Conservation (phyloP, 768 basidiomycete species). For the Boletus rex-veris region DNA sequence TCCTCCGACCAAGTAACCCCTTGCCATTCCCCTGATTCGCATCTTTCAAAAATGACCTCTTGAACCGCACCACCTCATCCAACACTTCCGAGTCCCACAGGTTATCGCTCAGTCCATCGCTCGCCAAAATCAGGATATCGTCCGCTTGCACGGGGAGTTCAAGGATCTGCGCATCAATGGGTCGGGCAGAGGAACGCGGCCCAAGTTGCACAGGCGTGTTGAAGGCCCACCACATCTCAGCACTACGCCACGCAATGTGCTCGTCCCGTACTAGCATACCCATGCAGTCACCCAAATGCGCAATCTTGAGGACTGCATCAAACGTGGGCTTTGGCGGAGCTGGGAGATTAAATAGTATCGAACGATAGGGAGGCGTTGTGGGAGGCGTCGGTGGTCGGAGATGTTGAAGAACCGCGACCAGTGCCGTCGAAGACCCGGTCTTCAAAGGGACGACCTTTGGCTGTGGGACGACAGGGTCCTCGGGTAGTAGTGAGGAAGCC, state of each 20-base stretch:
- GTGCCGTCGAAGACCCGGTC: conserved; percentile 64
- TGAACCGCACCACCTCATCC: conserved; percentile 71
- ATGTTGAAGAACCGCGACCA: conserved; percentile 61
- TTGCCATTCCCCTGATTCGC: conserved; percentile 10
- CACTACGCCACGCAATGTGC: conserved; percentile 77
- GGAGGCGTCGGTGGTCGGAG: conserved; percentile 18
- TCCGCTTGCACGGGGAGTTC: conserved; percentile 65
- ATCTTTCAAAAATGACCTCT: conserved; percentile 35
- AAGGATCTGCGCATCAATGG: conserved; percentile 65
- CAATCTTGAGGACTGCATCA: conserved; percentile 71
- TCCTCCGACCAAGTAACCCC: conserved; percentile 42
- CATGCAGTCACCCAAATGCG: conserved; percentile 86
- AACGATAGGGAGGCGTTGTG: conserved; percentile 13
- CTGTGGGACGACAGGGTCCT: conserved; percentile 13
- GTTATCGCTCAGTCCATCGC: conserved; percentile 82
- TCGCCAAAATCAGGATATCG: conserved; percentile 78
- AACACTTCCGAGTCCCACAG: conserved; percentile 86
- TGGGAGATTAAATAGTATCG: conserved; percentile 18
- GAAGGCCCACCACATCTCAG: conserved; percentile 92
- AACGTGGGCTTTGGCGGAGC: conserved; percentile 34
- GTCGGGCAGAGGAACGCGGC: conserved; percentile 56
- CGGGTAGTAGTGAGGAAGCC: conserved; percentile 10
- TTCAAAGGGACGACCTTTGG: conserved; percentile 40
- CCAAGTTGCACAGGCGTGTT: conserved; percentile 67
- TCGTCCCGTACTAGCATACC: conserved; percentile 80